Conservation (phyloP, 106 monocot genomes). For the Dendrobium nobile region DNA sequence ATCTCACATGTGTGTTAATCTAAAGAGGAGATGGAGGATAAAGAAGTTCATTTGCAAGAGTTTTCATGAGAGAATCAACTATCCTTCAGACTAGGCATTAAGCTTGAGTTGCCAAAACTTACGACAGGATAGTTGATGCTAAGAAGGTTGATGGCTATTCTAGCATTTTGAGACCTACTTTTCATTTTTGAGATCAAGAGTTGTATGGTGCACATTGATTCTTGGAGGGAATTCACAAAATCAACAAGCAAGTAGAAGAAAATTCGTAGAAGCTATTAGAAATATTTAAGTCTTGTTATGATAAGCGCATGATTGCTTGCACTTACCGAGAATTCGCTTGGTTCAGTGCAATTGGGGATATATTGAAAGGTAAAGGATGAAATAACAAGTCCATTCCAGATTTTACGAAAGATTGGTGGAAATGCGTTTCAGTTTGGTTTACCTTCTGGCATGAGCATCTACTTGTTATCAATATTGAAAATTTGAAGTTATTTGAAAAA, state of each 20-base stretch:
- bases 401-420: neutral
- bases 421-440: neutral
- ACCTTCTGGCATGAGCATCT: neutral
- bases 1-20: too few relatives aligned
- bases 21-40: too few relatives aligned
- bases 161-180: too few relatives aligned
- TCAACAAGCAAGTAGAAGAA: neutral
- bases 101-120: too few relatives aligned
- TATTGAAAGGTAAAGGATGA: neutral
- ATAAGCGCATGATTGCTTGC: neutral
- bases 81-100: too few relatives aligned
- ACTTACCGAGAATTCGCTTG: neutral
- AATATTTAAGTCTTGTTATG: neutral
- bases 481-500: neutral
- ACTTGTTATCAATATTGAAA: neutral
- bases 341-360: neutral
- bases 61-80: too few relatives aligned
- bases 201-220: neutral
- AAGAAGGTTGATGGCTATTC: too few relatives aligned
- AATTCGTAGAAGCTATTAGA: neutral
- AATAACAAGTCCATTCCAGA: neutral
- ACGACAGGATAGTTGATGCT: too few relatives aligned
- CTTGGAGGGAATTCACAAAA: neutral
- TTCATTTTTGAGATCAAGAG: too few relatives aligned
- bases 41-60: too few relatives aligned